phyloP scores from a whole-genome alignment of 352 stramenopile species.

The Phytophthora sojae region DNA sequence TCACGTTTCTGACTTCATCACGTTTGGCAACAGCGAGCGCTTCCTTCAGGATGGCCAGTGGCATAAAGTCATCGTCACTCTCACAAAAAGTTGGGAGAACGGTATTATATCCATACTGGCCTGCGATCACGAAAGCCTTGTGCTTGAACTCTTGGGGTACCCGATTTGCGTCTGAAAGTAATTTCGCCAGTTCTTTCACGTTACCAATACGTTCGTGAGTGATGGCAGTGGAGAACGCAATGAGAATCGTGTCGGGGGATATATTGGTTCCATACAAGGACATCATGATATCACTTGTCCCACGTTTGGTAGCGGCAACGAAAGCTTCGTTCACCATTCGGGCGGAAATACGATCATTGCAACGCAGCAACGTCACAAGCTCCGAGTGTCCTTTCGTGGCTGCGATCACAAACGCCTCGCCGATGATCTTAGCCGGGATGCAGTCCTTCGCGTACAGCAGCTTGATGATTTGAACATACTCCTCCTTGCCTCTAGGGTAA shows the following conservation, averaged over 20 bases:
- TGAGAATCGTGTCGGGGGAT: not conserved
- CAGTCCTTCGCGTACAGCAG: not conserved
- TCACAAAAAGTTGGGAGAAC: not conserved
- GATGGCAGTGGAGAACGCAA: not conserved
- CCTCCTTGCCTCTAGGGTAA: not conserved
- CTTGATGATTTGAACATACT: not conserved
- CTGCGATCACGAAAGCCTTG: not conserved
- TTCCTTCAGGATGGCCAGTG: not conserved
- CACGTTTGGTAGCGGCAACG: not conserved
- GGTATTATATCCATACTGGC: not conserved
- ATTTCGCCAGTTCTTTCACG: not conserved
- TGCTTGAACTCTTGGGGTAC: not conserved
- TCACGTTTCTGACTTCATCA: not conserved
- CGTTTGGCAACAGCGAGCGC: not conserved
- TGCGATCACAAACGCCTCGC: not conserved
- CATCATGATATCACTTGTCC: not conserved
- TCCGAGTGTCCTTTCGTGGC: not conserved
- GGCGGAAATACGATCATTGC: not conserved
- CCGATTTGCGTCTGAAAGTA: not conserved
- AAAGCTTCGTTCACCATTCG: not conserved
- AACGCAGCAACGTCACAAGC: not conserved
- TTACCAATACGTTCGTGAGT: not conserved
- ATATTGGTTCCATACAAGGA: not conserved
- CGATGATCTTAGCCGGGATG: not conserved
- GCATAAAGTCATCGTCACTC: not conserved